A percentile compares a stretch with the other conserved stretches of the same genome.
These are phyloP conservation scores for Gleditsia sinensis DNA, from an alignment of 306 rosid species.

Conservation along the genomic window DNA sequence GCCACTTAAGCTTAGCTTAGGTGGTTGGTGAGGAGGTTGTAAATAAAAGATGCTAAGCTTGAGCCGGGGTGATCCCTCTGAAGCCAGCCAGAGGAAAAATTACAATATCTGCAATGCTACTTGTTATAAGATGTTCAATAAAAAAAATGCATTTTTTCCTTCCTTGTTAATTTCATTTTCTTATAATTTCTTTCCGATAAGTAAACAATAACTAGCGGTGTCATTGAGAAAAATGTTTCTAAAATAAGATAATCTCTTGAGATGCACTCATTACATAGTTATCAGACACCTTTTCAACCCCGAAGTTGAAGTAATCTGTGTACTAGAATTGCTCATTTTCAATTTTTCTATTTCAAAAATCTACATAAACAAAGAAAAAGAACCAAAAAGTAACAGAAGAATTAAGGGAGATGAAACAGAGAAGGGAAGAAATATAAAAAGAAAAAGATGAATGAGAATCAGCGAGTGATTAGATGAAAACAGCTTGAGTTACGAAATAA, in stretches of 20 bases:
- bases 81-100: conserved; percentile 9
- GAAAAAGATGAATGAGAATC: background rate
- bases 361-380: background rate
- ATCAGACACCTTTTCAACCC: conserved; percentile 18
- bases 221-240: background rate
- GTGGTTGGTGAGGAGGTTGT: conserved; percentile 12
- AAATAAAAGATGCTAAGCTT: conserved; percentile 3
- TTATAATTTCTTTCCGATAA: background rate
- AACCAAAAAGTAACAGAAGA: conserved; percentile 27
- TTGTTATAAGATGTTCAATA: background rate
- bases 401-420: conserved; percentile 10
- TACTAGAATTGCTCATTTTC: background rate
- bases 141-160: background rate
- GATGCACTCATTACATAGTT: background rate
- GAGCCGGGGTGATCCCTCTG: conserved; percentile 9
- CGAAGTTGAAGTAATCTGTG: conserved; percentile 6
- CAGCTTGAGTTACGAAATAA: conserved; percentile 1
- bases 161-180: background rate
- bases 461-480: background rate
- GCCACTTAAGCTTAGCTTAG: conserved; percentile 9
- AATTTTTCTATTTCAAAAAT: conserved; percentile 9
- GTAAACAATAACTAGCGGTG: background rate
- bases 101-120: background rate
- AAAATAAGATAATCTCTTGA: background rate
- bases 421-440: background rate